Evolutionary conservation across 768 basidiomycete genomes (phyloP).

Genomic region (Ephemerocybe angulata): DNA sequence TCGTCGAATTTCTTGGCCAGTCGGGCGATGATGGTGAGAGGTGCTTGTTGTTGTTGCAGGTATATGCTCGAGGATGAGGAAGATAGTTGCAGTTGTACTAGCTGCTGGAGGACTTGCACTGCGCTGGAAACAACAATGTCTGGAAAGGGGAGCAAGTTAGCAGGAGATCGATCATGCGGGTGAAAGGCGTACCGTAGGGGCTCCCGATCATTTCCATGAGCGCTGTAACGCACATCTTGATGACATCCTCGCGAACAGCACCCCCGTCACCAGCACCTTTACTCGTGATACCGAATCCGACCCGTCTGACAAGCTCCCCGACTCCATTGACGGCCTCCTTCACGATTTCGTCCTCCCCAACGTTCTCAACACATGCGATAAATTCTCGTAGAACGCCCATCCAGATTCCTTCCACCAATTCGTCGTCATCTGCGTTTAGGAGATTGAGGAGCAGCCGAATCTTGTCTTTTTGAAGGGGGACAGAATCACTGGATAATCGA

Average conservation of each 20-base stretch:
- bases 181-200: constrained; percentile 53
- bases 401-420: constrained; percentile 50
- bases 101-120: constrained; percentile 79
- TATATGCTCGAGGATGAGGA: constrained; percentile 23
- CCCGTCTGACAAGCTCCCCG: constrained; percentile 35
- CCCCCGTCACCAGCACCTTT: not conserved
- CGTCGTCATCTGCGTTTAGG: constrained; percentile 23
- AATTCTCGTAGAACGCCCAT: constrained; percentile 72
- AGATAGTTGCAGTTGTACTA: constrained; percentile 68
- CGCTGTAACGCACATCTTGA: constrained; percentile 53
- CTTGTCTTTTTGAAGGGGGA: constrained; percentile 69
- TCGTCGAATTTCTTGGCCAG: constrained; percentile 77
- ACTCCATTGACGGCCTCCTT: constrained; percentile 73
- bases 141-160: constrained; percentile 24
- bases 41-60: constrained; percentile 25
- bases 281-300: not conserved
- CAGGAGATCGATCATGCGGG: not conserved
- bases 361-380: constrained; percentile 71
- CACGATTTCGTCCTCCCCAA: constrained; percentile 67
- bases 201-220: constrained; percentile 81
- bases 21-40: constrained; percentile 69
- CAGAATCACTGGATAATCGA: constrained; percentile 56
- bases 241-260: not conserved
- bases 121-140: constrained; percentile 77
- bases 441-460: constrained; percentile 69